Base-by-base conservation (phyloP, 805 yeast genomes). In the Ogataea allantospora region DNA sequence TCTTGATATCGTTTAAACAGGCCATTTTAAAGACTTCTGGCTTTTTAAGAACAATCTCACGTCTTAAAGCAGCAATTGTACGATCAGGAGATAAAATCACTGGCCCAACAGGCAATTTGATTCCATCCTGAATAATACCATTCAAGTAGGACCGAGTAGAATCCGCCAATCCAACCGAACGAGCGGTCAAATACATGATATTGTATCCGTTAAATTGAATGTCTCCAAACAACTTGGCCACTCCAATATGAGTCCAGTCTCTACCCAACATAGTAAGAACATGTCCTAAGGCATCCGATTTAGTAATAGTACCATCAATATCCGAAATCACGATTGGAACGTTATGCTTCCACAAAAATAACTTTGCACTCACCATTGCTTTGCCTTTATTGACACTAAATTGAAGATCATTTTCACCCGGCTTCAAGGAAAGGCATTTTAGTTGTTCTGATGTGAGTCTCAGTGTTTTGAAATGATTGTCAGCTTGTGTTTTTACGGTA, bases 1-100 rank as follows among this genome's bases (percentile, higher is more conserved):
- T 74, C 53, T 79, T 78, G 43, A 93, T 80, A 65, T 93, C 99
- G 38, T 82, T 79, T 44, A 93, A 67, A 62, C 98, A 91, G 1
- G 99, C 95, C 89, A 93, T 93, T 55, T 93, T 93, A 70, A 93
- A 93, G n/a, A 93, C 93, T 62, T 93, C 98, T 0, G 99, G 99
- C 57, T 91, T 91, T 49, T 89, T 87, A 55, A 91, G 65, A 30
- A 93, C 91, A 18, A 93, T 95, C 58, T 93, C 99, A 46, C 99
- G 73, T 51, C 77, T 75, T 38, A 93, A 66, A 0, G 99, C 99
- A 3, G 98, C 98, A 68, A 93, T 87, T 0, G 98, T 91, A 51
- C 99, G 65, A 63, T 93, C 99, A 0, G 99, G 99, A 23, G 95
- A 85, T 35, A 93, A 66, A 28, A 93, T 88, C 9, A 93, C 99